Percentiles rank a stretch among this genome's conserved stretches.
Conservation (phyloP, 176 grass and related monocot species). For the Musa beccarii region DNA sequence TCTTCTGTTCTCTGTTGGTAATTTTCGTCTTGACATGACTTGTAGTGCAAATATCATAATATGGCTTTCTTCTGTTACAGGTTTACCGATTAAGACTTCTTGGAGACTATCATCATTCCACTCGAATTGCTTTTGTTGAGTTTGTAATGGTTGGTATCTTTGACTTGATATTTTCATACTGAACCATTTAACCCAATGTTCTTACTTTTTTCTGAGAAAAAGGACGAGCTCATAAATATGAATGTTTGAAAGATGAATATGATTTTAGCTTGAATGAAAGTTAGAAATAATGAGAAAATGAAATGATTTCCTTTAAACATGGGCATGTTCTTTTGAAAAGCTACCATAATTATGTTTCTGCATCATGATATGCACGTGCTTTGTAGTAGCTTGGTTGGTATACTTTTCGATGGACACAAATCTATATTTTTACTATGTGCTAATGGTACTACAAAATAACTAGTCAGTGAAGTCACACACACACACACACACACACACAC, state of each 20-base stretch:
- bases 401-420: not conserved
- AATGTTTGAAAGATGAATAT: not conserved
- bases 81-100: constrained; percentile 93
- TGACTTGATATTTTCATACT: not conserved
- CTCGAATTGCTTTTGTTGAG: constrained; percentile 97
- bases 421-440: too few relatives aligned
- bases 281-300: not conserved
- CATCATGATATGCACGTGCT: not conserved
- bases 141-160: constrained; percentile 80
- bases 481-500: too few relatives aligned
- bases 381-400: not conserved
- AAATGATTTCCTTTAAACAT: not conserved
- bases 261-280: not conserved
- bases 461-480: too few relatives aligned
- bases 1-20: not conserved
- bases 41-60: constrained; percentile 11
- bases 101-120: constrained; percentile 88
- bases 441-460: too few relatives aligned
- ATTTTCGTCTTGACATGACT: constrained; percentile 12
- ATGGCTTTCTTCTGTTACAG: constrained; percentile 27
- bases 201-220: not conserved
- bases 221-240: not conserved
- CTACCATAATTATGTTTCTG: not conserved
- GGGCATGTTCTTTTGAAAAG: not conserved
- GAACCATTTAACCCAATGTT: not conserved